phyloP scores from a whole-genome alignment of 2,329 filamentous ascomycete species.

The Geosmithia putterillii region DNA sequence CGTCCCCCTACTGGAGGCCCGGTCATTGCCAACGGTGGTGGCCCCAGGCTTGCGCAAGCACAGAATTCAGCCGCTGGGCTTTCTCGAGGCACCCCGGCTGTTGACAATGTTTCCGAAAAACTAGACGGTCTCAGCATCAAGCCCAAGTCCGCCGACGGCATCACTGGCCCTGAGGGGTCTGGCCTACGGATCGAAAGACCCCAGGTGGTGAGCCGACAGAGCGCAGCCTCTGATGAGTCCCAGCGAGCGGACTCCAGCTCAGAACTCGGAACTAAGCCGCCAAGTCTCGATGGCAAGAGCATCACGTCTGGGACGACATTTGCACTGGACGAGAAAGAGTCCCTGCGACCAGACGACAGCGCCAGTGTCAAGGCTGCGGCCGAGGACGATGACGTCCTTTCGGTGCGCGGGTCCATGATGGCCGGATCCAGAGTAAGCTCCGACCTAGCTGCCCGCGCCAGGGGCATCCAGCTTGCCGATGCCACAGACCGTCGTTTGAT shows the following conservation, averaged over 20 bases:
- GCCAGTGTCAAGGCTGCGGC: conserved; percentile 79
- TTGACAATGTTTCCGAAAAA: conserved; percentile 14
- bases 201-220: conserved; percentile 24
- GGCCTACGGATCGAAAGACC: conserved; percentile 19
- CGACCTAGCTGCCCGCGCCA: conserved; percentile 53
- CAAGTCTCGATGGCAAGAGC: conserved; percentile 87
- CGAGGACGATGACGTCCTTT: conserved; percentile 81
- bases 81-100: conserved; percentile 4
- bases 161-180: conserved; percentile 32
- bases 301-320: conserved; percentile 90
- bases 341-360: conserved; percentile 85
- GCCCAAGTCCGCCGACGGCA: conserved; percentile 22
- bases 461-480: conserved; percentile 39
- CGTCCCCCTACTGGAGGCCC: conserved; percentile 7
- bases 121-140: conserved; percentile 17
- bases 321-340: conserved; percentile 94
- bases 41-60: background rate
- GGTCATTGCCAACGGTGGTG: conserved; percentile 10
- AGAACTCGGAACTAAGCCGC: conserved; percentile 64
- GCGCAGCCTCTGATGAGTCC: conserved; percentile 40
- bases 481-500: conserved; percentile 35
- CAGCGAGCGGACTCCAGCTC: conserved; percentile 50
- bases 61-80: background rate
- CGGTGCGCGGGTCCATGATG: conserved; percentile 61
- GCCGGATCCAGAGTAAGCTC: conserved; percentile 70